These are phyloP conservation scores for Trematosphaeria pertusa DNA, from an alignment of 2,329 filamentous ascomycete species.

Conservation along the genomic window DNA sequence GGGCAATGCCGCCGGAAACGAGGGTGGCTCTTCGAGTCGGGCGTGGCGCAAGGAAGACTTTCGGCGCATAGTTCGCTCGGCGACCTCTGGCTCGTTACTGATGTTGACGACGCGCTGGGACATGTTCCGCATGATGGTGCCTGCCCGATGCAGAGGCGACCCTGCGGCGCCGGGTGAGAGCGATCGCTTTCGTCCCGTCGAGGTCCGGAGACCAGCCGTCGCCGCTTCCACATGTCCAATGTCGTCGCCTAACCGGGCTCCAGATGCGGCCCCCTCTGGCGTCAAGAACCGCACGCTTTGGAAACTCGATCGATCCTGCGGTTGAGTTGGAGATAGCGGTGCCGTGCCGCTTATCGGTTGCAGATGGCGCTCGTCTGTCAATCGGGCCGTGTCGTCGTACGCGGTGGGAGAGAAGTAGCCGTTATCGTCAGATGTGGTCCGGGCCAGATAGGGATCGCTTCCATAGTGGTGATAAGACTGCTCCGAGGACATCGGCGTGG, in stretches of 20 bases:
- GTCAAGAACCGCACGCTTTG: slow-evolving; percentile 63
- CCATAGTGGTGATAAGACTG: slow-evolving; percentile 57
- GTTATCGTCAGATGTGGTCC: slow-evolving; percentile 60
- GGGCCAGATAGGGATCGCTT: slow-evolving; percentile 38
- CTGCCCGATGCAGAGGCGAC: slow-evolving; percentile 57
- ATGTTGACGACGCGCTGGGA: slow-evolving; percentile 98
- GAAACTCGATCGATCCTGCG: slow-evolving; percentile 56
- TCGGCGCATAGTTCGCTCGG: slow-evolving; percentile 74
- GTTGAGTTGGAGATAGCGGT: slow-evolving; percentile 47
- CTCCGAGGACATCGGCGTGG: slow-evolving; percentile 42
- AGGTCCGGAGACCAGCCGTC: slow-evolving; percentile 31
- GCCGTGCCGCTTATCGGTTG: slow-evolving; percentile 65
- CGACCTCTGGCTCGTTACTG: slow-evolving; percentile 86
- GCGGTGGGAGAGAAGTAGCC: slow-evolving; percentile 60
- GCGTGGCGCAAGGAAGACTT: slow-evolving; percentile 65
- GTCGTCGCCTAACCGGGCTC: slow-evolving; percentile 66
- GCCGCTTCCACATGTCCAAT: slow-evolving; percentile 64
- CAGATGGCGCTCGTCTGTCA: slow-evolving; percentile 64
- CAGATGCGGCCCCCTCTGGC: slow-evolving; percentile 49
- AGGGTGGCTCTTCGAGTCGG: slow-evolving; percentile 60
- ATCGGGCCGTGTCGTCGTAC: slow-evolving; percentile 65
- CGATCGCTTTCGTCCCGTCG: slow-evolving; percentile 56
- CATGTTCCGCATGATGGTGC: slow-evolving; percentile 70
- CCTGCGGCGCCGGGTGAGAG: slow-evolving; percentile 54
- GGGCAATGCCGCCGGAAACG: slow-evolving; percentile 61